Evolutionary conservation across 1,139 yeast species (phyloP).

Genomic region (Blastobotrys apis): DNA sequence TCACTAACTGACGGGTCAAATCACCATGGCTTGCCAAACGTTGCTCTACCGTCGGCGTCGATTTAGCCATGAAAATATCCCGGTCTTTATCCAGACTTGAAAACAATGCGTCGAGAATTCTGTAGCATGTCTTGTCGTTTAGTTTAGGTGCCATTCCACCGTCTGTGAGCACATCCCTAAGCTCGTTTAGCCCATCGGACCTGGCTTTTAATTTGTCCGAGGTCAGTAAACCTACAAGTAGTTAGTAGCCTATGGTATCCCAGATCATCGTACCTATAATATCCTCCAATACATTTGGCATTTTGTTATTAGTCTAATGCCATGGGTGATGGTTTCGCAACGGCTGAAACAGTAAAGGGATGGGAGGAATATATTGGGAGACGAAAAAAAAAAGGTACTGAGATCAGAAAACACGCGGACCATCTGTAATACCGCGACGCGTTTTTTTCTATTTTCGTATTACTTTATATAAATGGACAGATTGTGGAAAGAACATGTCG

Average conservation of each 20-base stretch:
- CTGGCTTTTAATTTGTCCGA: conserved; percentile 19
- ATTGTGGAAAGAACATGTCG: conserved; percentile 35
- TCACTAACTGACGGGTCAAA: conserved; percentile 15
- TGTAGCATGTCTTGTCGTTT: conserved; percentile 12
- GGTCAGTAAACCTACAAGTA: conserved; percentile 13
- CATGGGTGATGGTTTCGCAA: no score
- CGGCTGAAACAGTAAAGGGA: no score
- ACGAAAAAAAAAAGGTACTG: no score
- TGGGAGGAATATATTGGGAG: no score
- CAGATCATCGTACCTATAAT: no score
- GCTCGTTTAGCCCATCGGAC: conserved; percentile 8
- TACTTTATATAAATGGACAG: conserved; percentile 43
- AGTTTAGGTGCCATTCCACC: conserved; percentile 1
- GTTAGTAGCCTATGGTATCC: neutral
- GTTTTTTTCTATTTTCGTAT: conserved; percentile 28
- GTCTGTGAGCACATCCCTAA: neutral
- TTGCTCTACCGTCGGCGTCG: conserved; percentile 4
- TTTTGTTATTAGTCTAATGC: no score
- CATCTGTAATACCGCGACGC: no score
- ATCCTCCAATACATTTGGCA: no score
- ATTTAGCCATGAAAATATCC: neutral
- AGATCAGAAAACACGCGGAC: no score
- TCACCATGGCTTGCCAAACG: conserved; percentile 16
- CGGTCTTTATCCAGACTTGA: conserved; percentile 9
- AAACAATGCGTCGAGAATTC: conserved; percentile 15